Base-by-base conservation (phyloP, 1,139 yeast species). In the Groenewaldozyma auringiensis region DNA sequence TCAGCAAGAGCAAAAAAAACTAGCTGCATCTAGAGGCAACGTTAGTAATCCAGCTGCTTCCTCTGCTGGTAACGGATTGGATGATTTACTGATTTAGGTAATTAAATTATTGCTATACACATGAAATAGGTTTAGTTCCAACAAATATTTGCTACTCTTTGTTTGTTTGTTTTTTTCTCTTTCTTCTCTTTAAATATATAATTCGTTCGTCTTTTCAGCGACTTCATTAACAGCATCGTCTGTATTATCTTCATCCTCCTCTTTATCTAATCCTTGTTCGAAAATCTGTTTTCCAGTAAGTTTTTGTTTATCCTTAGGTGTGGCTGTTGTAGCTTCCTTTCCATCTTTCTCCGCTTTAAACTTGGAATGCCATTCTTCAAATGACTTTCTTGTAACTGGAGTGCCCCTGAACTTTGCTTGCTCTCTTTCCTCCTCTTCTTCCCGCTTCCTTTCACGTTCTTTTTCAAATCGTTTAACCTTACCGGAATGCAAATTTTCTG, bases 211-310 rank as follows among this genome's bases (percentile, higher is more conserved):
- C 27, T 46, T 53, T 13, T 39, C 49, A 6, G 40, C 48, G 3
- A 37, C 46, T 8, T 21, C 49, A 8, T 50, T 48, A 21, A 46
- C 46, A 27, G 54, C 57, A 20, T 51, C 53, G n/a, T 56, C 65
- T 16, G 64, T 71, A 13, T 64, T 77, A 17, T 62, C 69, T 39
- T 66, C 76, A 41, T 78, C 85, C 6, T 68, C 79, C 27, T 74
- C 79, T 49, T 79, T 80, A 38, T 84, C 94, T 58, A 88, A 74
- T 42, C 97, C 97, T 60, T 75, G 76, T 60, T 88, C 97, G 61
- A 89, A 92, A 50, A 92, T 83, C 64, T 88, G 92, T 56, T 78
- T 75, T 17, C 98, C 98, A 0, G 95, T 81, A 58, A 87, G 67
- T 63, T 82, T 83, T 25, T 25, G 29, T 25, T 25, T 25, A 25